Conservation (phyloP, 1,139 yeast genomes). For the Suzukiozyma palmioleophila region DNA sequence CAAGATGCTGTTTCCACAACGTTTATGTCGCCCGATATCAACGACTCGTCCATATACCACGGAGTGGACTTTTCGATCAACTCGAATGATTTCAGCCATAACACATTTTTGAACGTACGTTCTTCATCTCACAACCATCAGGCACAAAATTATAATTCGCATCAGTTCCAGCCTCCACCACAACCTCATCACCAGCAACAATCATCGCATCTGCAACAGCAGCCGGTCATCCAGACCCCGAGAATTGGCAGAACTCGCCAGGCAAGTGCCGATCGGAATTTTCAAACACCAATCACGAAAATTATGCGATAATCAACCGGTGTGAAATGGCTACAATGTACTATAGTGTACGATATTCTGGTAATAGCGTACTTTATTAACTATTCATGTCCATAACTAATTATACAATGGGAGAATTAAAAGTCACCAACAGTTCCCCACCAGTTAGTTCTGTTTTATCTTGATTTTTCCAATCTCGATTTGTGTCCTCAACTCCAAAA, state of each 20-base stretch:
- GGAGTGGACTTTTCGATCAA: conserved; percentile 31
- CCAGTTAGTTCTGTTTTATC: not conserved
- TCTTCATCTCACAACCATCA: conserved; percentile 15
- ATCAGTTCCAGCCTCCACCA: conserved; percentile 12
- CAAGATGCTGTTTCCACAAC: conserved; percentile 10
- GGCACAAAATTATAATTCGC: conserved; percentile 8
- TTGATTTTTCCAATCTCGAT: conserved; percentile 1
- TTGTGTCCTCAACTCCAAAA: conserved; percentile 18
- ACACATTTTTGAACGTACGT: conserved; percentile 22
- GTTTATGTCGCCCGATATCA: conserved; percentile 18
- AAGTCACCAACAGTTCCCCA: not conserved
- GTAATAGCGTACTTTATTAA: not conserved
- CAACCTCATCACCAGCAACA: conserved; percentile 8
- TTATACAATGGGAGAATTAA: not conserved
- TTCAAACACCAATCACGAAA: conserved; percentile 41
- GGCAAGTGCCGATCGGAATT: conserved; percentile 34
- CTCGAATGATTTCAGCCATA: conserved; percentile 23
- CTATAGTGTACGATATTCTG: not conserved
- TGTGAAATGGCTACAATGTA: no score
- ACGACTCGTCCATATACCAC: conserved; percentile 24
- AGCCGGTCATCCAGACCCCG: conserved; percentile 30
- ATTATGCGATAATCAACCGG: conserved; percentile 22
- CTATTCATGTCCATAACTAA: not conserved
- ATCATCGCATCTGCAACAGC: conserved; percentile 12
- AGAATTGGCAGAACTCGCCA: conserved; percentile 36